Evolutionary conservation across 2,329 filamentous ascomycete genomes (phyloP), one percentile per base, ranked within the genome.

Genomic region (Venturia pyrina): DNA sequence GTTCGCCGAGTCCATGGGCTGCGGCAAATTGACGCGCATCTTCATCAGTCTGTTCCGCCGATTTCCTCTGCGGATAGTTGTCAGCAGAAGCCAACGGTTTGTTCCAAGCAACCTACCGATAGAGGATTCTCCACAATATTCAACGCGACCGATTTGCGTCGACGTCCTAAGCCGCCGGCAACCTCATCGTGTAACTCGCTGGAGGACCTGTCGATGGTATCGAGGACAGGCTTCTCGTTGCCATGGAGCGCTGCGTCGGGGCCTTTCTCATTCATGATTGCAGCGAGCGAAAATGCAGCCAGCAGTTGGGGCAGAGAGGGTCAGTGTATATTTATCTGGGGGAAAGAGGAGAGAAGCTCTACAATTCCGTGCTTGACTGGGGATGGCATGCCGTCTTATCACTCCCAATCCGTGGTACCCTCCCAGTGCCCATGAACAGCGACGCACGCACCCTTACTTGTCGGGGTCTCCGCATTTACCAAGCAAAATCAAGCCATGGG

Each of bases 111-210:
- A 5, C 75, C 72, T 68, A 80, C 79, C 72, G 74, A 76, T 64
- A 81, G 69, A 37, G 79, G 79, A 65, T 81, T 81, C 70, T 79
- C 72, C 66, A 81, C 76, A 63, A 82, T 75, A 69, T 82, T 81
- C 66, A 80, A 68, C 6, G 78, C 79, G 21, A 78, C 72, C 1
- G 79, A 80, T 17, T 70, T 68, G 62, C 76, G 77, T 43, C 77
- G 77, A 56, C 66, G 69, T 50, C 69, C 65, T 24, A 59, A 59
- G 19, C 32, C 17, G 5, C 53, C 53, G 5, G 28, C 28, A 28
- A 13, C 28, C 17, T 34, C 53, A 10, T 59, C 28, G 53, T 59
- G 53, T 24, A 53, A 28, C 8, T 53, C 48, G 48, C 48, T 53
- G 8, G 48, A 53, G 15, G 48, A 53, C 13, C 11, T 53, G 21